These are phyloP conservation scores for Flaveria trinervia DNA, from an alignment of 129 eudicot species.

Conservation along the genomic window DNA sequence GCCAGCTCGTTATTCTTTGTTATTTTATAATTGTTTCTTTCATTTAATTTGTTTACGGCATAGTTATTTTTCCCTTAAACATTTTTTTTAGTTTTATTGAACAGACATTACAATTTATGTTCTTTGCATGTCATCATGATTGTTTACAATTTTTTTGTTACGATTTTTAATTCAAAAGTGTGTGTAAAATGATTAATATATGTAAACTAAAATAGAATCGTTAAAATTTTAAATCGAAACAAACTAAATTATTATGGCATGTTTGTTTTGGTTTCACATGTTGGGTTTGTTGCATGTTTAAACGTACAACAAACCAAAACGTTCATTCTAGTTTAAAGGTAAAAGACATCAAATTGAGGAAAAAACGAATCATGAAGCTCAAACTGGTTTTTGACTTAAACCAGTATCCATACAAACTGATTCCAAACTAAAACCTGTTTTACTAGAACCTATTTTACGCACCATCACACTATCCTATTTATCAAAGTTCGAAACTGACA, in stretches of 20 bases:
- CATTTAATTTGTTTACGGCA: neutral
- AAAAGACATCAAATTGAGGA: too few species aligned
- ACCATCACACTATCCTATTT: too few species aligned
- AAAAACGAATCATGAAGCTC: too few species aligned
- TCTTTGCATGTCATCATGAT: neutral
- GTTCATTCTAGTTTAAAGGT: too few species aligned
- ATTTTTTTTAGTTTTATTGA: neutral
- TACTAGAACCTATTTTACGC: too few species aligned
- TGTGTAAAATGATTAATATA: neutral
- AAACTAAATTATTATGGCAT: neutral
- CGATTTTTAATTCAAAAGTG: neutral
- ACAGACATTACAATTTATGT: too few species aligned
- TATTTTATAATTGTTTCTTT: neutral
- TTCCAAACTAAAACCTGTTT: too few species aligned
- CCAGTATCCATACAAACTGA: too few species aligned
- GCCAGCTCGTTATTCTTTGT: slow-evolving; percentile 27
- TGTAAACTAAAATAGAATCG: neutral
- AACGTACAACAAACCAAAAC: too few species aligned
- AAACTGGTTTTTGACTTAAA: too few species aligned
- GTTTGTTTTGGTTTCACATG: neutral
- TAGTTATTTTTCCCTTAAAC: neutral
- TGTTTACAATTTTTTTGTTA: neutral
- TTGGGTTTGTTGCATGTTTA: too few species aligned
- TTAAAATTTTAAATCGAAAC: neutral
- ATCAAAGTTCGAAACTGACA: too few species aligned